Evolutionary conservation across 2,329 filamentous ascomycete genomes (phyloP).

Genomic region (Polychaeton citri): DNA sequence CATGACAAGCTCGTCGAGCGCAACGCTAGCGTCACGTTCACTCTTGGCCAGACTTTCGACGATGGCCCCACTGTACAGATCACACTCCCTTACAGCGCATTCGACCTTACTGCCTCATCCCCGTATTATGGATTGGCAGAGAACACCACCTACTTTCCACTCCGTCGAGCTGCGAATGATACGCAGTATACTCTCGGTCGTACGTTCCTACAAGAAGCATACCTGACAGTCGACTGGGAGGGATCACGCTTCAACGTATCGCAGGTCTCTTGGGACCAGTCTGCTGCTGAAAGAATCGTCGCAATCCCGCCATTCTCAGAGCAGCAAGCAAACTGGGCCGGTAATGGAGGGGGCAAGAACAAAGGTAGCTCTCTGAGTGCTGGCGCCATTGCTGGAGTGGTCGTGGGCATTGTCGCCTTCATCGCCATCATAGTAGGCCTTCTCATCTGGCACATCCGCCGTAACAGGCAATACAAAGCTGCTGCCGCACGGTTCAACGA

Average conservation of each 20-base stretch:
- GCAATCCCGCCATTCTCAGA: constrained; percentile 9
- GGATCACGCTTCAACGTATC: constrained; percentile 33
- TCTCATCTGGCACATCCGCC: constrained; percentile 20
- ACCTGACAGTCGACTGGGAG: constrained; percentile 37
- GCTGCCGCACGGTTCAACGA: constrained; percentile 1
- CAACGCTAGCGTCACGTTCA: constrained; percentile 32
- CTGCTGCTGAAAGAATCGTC: constrained; percentile 13
- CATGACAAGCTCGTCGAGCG: constrained; percentile 37
- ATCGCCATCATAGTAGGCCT: constrained; percentile 18
- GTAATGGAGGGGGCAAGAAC: not conserved
- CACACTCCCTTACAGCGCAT: constrained; percentile 35
- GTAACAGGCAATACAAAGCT: constrained; percentile 5
- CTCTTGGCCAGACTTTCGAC: constrained; percentile 23
- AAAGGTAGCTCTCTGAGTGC: constrained; percentile 12
- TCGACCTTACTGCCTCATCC: constrained; percentile 31
- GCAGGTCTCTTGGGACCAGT: constrained; percentile 20
- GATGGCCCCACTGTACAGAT: constrained; percentile 29
- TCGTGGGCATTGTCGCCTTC: constrained; percentile 25
- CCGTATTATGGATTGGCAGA: constrained; percentile 45
- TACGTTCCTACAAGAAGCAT: constrained; percentile 57
- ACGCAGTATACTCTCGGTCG: constrained; percentile 50
- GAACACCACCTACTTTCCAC: constrained; percentile 52
- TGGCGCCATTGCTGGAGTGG: constrained; percentile 31
- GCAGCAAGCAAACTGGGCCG: constrained; percentile 1
- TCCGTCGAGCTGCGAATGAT: constrained; percentile 42